A percentile compares a stretch with the other conserved stretches of the same genome.
These are phyloP conservation scores for Dillenia suffruticosa DNA, from an alignment of 164 flowering plant genomes.

Conservation along the genomic window DNA sequence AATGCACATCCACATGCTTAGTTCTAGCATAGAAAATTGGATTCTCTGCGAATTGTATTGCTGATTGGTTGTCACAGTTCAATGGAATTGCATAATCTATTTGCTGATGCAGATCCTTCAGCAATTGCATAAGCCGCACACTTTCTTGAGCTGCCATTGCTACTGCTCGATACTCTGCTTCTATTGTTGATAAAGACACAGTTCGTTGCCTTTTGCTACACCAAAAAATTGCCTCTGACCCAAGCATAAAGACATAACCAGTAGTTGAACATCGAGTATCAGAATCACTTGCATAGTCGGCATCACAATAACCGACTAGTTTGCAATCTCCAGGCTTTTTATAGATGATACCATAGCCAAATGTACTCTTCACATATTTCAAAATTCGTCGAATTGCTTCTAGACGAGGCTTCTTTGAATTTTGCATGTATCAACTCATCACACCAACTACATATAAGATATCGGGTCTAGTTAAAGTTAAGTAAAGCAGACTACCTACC, in stretches of 20 bases:
- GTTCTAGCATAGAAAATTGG: background rate
- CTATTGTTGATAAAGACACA: background rate
- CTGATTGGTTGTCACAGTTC: background rate
- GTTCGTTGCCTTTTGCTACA: background rate
- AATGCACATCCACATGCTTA: background rate
- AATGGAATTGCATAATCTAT: background rate
- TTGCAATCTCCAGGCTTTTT: too few relatives aligned
- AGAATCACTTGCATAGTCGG: background rate
- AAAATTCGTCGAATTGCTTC: too few relatives aligned
- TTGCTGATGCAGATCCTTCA: background rate
- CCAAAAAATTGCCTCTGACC: background rate
- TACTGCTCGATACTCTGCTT: background rate
- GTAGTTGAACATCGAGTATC: background rate
- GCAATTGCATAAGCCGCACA: background rate
- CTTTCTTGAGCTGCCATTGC: background rate
- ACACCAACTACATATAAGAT: too few relatives aligned
- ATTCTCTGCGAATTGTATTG: background rate
- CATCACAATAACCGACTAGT: too few relatives aligned
- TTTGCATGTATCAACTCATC: too few relatives aligned
- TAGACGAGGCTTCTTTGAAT: too few relatives aligned
- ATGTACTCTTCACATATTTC: too few relatives aligned
- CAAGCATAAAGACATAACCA: background rate
- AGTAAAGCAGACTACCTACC: too few relatives aligned
- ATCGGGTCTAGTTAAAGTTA: too few relatives aligned
- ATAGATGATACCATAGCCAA: too few relatives aligned